These are phyloP conservation scores for carrot (Daucus carota) DNA, from an alignment of 129 eudicot species.

Conservation along the genomic window DH1_v3.0 NC_030387.2:35354501-35355000, in stretches of 20 bases:
- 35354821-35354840: neutral
- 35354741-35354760: neutral
- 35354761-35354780: neutral
- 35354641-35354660: neutral
- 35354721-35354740: neutral
- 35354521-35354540: neutral
- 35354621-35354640: neutral
- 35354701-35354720: neutral
- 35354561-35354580: neutral
- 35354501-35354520: neutral
- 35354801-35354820: too few species aligned
- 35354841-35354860: neutral
- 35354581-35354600: neutral
- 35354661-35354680: neutral
- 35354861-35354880: neutral
- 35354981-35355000: neutral
- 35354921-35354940: conserved; percentile 7
- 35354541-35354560: neutral
- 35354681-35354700: neutral
- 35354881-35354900: neutral
- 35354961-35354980: neutral
- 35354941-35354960: neutral
- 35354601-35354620: neutral
- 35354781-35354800: neutral
- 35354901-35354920: neutral